Base-by-base conservation (phyloP, 163 green algal genomes). In the Chloromonas sp. region DNA sequence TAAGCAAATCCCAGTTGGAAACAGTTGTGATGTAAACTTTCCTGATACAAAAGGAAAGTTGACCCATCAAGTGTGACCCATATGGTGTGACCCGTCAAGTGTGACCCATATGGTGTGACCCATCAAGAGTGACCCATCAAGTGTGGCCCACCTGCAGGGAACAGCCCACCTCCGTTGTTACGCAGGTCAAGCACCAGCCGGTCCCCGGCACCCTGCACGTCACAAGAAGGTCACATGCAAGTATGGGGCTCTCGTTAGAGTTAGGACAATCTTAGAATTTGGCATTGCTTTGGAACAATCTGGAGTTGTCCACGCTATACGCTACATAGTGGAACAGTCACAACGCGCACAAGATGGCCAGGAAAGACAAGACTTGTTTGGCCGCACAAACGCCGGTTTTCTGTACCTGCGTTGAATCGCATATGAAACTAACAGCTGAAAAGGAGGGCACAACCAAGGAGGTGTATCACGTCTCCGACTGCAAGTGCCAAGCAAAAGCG, bases 121-220 rank as follows among this genome's bases (percentile, higher is more conserved):
- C 66, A 74, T 74, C 66, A 5, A 5, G 11, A 74, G 5, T 11
- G 5, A 11, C 66, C 66, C 5, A 74, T 74, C 5, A 15, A 11
- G 5, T 74, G 66, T 15, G 66, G 11, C 5, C 11, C 85, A 91
- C 92, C 97, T 58, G 95, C 93, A 0, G 97, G 94, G 91, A 99
- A 99, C 14, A 96, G 86, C 14, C 97, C 97, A 11, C 97, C 97
- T 11, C 92, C 94, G 87, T 99, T 99, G 91, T 98, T 98, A n/a
- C 97, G 90, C 1, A 99, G 86, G 87, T 99, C 97, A 59, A 99
- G 85, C 58, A 99, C 91, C 58, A 95, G 85, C 14, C 88, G 82
- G 59, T 91, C 61, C n/a, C 93, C 93, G 71, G 86, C 70, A 1
- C 88, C 83, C 85, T 92, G 83, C 11, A 71, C 66, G 11, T 5